phyloP scores from a whole-genome alignment of 768 basidiomycete genomes.

The Termitomyces titanicus region DNA sequence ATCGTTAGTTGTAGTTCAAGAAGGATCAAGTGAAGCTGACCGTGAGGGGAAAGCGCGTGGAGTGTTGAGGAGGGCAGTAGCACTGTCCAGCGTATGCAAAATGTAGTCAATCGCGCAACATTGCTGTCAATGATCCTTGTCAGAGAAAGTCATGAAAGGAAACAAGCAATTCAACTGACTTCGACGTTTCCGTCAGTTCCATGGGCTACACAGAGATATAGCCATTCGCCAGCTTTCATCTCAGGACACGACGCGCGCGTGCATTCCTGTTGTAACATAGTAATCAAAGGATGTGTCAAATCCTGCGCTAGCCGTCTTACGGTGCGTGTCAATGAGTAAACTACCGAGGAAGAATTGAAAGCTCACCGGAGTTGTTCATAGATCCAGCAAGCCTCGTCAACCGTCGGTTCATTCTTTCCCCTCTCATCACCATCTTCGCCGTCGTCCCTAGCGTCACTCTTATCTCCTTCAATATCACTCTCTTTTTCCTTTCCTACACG shows the following conservation, averaged over 20 bases:
- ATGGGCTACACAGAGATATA: slow-evolving; percentile 94
- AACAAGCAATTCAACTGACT: slow-evolving; percentile 36
- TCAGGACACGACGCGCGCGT: slow-evolving; percentile 84
- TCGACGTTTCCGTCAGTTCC: slow-evolving; percentile 86
- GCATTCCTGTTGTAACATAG: slow-evolving; percentile 83
- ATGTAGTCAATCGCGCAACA: slow-evolving; percentile 99
- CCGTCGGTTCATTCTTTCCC: slow-evolving; percentile 47
- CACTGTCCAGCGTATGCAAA: slow-evolving; percentile 88
- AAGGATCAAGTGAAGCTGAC: slow-evolving; percentile 33
- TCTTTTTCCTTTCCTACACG: slow-evolving; percentile 28
- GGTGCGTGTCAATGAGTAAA: background rate
- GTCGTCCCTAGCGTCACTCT: slow-evolving; percentile 25
- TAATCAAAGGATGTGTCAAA: slow-evolving; percentile 80
- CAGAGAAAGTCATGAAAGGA: background rate
- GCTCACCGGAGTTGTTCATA: slow-evolving; percentile 54
- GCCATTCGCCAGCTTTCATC: slow-evolving; percentile 99
- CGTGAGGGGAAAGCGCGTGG: slow-evolving; percentile 89
- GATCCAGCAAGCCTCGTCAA: slow-evolving; percentile 85
- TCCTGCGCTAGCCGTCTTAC: slow-evolving; percentile 83
- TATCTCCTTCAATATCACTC: slow-evolving; percentile 25
- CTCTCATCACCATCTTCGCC: slow-evolving; percentile 25
- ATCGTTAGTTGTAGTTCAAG: background rate
- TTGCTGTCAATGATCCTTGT: slow-evolving; percentile 45
- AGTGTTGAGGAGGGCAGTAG: slow-evolving; percentile 88
- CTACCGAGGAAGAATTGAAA: slow-evolving; percentile 5